Evolutionary conservation across 805 yeast species (phyloP).

Genomic region (Wickerhamiella australiensis): DNA sequence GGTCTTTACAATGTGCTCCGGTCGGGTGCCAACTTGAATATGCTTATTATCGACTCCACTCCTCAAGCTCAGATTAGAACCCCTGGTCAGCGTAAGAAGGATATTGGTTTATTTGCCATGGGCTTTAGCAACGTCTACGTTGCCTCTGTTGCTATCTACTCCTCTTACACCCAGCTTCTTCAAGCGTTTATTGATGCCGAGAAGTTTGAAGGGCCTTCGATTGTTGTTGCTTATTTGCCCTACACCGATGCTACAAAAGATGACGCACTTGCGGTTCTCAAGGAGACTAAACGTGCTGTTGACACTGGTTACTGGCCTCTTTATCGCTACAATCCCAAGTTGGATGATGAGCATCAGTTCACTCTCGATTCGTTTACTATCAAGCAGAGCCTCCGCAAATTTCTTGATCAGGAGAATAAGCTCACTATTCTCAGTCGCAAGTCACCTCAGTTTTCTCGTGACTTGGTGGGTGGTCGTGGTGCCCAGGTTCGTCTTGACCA

Average conservation of each 20-base stretch:
- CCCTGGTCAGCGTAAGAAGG: constrained; percentile 53
- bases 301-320: constrained; percentile 96
- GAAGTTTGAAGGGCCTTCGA: constrained; percentile 76
- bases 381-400: constrained; percentile 60
- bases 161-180: constrained; percentile 85
- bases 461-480: constrained; percentile 51
- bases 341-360: constrained; percentile 46
- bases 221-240: constrained; percentile 84
- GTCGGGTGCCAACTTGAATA: constrained; percentile 64
- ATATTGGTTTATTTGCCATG: constrained; percentile 90
- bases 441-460: constrained; percentile 66
- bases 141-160: constrained; percentile 86
- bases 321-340: constrained; percentile 67
- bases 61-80: constrained; percentile 37
- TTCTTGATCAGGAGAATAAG: constrained; percentile 82
- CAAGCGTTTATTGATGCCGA: constrained; percentile 88
- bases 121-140: constrained; percentile 80
- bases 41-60: constrained; percentile 78
- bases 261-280: constrained; percentile 61
- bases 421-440: constrained; percentile 60
- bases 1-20: constrained; percentile 79
- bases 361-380: constrained; percentile 75
- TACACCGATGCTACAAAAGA: constrained; percentile 41
- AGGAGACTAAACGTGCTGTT: constrained; percentile 80
- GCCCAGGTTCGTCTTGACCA: constrained; percentile 49